phyloP scores from a whole-genome alignment of 306 rosid genomes.

The Prunus salicina region DNA sequence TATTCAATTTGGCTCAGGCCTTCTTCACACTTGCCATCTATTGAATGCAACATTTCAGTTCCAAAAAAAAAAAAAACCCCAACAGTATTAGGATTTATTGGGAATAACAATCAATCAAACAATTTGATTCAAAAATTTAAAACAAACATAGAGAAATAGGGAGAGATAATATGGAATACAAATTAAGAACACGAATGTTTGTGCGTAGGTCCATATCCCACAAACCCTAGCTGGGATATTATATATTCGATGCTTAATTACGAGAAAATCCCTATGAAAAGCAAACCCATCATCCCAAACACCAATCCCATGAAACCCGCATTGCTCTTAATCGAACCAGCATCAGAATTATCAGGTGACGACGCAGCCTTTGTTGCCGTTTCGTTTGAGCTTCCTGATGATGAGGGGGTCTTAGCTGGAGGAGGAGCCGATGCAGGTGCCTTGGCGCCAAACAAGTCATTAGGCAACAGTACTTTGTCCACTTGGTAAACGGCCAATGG shows the following conservation, averaged over 20 bases:
- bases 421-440: slow-evolving; percentile 40
- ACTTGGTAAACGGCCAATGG: slow-evolving; percentile 61
- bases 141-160: not conserved
- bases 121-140: not conserved
- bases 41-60: too few species aligned
- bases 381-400: slow-evolving; percentile 1
- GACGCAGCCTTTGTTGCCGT: not conserved
- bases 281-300: not conserved
- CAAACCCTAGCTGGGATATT: too few species aligned
- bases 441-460: slow-evolving; percentile 43
- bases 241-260: not conserved
- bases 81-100: not conserved
- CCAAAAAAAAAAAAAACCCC: too few species aligned
- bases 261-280: slow-evolving; percentile 4
- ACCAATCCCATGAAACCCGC: slow-evolving; percentile 1
- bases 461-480: slow-evolving; percentile 67
- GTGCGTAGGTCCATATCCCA: not conserved
- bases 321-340: not conserved
- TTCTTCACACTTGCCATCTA: too few species aligned
- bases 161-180: too few species aligned
- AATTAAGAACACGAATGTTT: not conserved
- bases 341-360: not conserved
- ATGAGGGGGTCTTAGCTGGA: slow-evolving; percentile 36
- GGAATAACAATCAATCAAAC: not conserved
- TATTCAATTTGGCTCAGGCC: too few species aligned